Evolutionary conservation across 208 protist species (phyloP).

Genomic region (Herpetomonas tarakana): DNA sequence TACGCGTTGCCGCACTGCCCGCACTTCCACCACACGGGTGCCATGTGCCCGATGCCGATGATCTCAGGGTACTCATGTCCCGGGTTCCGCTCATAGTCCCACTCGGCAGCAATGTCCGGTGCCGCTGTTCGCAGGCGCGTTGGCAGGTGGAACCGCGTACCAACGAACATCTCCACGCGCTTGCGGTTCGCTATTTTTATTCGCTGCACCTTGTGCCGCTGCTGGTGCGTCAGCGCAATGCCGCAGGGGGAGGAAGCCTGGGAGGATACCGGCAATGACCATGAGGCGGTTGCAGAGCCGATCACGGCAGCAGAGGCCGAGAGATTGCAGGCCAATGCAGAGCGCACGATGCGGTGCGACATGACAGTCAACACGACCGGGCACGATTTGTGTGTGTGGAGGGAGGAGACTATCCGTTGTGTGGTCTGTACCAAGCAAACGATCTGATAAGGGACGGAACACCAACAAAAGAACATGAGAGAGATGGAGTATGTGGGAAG

Average conservation of each 20-base stretch:
- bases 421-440: conserved; percentile 5
- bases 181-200: conserved; percentile 82
- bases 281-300: too few species aligned
- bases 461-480: conserved; percentile 9
- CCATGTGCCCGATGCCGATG: conserved; percentile 73
- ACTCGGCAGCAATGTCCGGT: conserved; percentile 86
- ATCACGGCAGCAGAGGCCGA: neutral
- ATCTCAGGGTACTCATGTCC: conserved; percentile 84
- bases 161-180: conserved; percentile 83
- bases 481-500: conserved; percentile 6
- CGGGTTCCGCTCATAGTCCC: conserved; percentile 83
- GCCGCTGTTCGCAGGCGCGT: conserved; percentile 82
- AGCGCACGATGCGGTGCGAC: too few species aligned
- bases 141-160: conserved; percentile 76
- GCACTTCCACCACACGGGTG: conserved; percentile 81
- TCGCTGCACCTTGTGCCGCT: conserved; percentile 27
- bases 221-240: neutral
- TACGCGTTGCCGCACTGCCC: conserved; percentile 43
- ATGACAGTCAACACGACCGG: neutral
- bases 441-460: conserved; percentile 1
- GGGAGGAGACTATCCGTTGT: conserved; percentile 5
- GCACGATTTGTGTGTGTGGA: neutral
- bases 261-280: neutral
- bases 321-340: too few species aligned
- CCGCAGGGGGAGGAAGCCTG: too few species aligned